Conservation (phyloP, 352 stramenopile species). For the Globisporangium radiosum region DNA sequence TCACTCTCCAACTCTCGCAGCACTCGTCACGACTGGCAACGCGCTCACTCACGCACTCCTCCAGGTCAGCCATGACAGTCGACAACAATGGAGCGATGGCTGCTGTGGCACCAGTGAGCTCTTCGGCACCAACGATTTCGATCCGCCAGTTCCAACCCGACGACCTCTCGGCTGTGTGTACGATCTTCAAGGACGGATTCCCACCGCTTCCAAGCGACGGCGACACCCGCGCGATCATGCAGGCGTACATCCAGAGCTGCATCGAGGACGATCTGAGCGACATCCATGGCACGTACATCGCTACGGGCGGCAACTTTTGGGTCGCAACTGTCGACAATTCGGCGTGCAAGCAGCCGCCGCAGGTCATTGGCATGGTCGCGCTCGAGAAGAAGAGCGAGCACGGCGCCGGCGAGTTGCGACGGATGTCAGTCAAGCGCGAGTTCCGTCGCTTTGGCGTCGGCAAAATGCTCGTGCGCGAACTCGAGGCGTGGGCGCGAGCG, state of each 20-base stretch:
- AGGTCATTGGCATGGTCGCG: slow-evolving; percentile 33
- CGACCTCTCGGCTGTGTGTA: slow-evolving; percentile 2
- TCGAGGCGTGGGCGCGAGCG: slow-evolving; percentile 31
- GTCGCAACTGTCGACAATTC: slow-evolving; percentile 9
- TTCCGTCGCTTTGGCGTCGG: slow-evolving; percentile 35
- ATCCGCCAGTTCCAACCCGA: slow-evolving; percentile 11
- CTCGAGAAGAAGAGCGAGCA: slow-evolving; percentile 24
- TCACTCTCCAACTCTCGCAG: too few relatives aligned
- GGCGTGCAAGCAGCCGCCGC: neutral
- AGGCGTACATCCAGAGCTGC: slow-evolving; percentile 2
- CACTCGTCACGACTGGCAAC: too few relatives aligned
- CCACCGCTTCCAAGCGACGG: neutral
- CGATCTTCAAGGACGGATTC: slow-evolving; percentile 13
- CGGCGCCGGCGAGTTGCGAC: slow-evolving; percentile 30
- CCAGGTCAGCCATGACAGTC: neutral
- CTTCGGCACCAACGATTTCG: neutral
- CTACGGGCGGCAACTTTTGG: slow-evolving; percentile 32
- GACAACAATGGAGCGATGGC: neutral
- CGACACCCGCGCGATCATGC: neutral
- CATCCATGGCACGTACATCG: slow-evolving; percentile 6
- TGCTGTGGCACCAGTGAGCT: neutral
- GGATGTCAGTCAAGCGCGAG: slow-evolving; percentile 29
- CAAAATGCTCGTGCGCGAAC: slow-evolving; percentile 24
- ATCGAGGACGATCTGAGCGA: slow-evolving; percentile 8
- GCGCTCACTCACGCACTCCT: neutral